These are phyloP conservation scores for Alternaria postmessia DNA, from an alignment of 2,329 filamentous ascomycete species.

Conservation along the genomic window DNA sequence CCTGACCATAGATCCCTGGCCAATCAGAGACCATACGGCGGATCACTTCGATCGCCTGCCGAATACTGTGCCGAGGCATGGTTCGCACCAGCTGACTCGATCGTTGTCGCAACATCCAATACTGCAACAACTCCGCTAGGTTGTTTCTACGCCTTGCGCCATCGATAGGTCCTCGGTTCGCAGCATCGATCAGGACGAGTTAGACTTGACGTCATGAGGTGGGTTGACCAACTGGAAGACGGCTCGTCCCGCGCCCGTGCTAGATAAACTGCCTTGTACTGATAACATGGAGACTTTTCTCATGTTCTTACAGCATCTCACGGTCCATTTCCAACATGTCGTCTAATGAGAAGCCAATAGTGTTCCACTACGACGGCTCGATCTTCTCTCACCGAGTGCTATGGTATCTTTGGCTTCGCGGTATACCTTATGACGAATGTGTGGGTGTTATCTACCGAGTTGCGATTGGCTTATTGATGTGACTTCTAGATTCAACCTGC, in stretches of 20 bases:
- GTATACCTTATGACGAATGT: conserved; percentile 72
- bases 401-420: conserved; percentile 73
- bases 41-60: not conserved
- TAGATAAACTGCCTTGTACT: not conserved
- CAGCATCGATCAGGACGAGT: not conserved
- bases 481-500: conserved; percentile 64
- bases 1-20: not conserved
- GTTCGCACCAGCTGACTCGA: not conserved
- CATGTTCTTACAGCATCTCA: not conserved
- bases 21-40: not conserved
- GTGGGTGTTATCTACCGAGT: conserved; percentile 55
- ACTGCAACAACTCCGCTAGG: not conserved
- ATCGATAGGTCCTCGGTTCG: not conserved
- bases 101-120: not conserved
- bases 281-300: not conserved
- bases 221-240: not conserved
- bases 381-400: conserved; percentile 69
- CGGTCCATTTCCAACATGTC: conserved; percentile 18
- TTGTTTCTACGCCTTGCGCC: not conserved
- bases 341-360: conserved; percentile 57
- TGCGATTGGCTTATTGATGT: not conserved
- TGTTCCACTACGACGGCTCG: conserved; percentile 73
- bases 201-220: not conserved
- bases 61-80: not conserved
- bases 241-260: not conserved